Percentiles rank a stretch among this genome's conserved stretches.
Conservation (phyloP, 305 asterid genomes). For the Nicotiana rustica region DNA sequence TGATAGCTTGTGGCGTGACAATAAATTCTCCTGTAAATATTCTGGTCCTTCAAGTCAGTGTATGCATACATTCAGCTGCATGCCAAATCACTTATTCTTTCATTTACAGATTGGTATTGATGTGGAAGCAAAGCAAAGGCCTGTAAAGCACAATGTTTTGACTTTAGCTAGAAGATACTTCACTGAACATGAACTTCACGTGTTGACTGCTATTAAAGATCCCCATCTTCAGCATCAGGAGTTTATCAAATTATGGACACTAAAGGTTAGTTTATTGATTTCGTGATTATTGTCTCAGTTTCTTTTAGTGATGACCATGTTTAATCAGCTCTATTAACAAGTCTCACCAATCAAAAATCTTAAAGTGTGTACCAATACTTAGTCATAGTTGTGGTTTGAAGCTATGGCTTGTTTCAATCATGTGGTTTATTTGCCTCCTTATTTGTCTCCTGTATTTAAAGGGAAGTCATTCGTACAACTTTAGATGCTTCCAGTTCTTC, state of each 20-base stretch:
- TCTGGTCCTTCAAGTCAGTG: slow-evolving; percentile 34
- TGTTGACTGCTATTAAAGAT: slow-evolving; percentile 63
- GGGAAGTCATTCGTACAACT: not conserved
- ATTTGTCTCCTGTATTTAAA: not conserved
- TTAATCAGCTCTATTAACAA: not conserved
- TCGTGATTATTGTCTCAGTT: slow-evolving; percentile 13
- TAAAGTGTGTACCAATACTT: not conserved
- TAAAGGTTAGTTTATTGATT: slow-evolving; percentile 67
- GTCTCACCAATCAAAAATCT: not conserved
- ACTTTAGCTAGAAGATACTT: slow-evolving; percentile 79
- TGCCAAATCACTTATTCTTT: not conserved
- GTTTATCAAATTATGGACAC: slow-evolving; percentile 88
- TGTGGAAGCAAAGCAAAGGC: slow-evolving; percentile 77
- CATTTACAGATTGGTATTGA: slow-evolving; percentile 81
- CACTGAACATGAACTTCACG: slow-evolving; percentile 60
- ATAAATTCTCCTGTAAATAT: slow-evolving; percentile 67
- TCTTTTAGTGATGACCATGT: not conserved
- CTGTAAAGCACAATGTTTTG: slow-evolving; percentile 58
- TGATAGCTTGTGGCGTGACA: slow-evolving; percentile 86
- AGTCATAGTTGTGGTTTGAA: not conserved
- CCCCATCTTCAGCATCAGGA: slow-evolving; percentile 71
- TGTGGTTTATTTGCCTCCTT: not conserved
- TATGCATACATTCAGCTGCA: not conserved
- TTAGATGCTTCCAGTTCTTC: not conserved
- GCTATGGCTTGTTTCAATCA: not conserved